These are phyloP conservation scores for Penicillium coprophilum DNA, from an alignment of 495 filamentous ascomycete genomes.

Conservation along the genomic window DNA sequence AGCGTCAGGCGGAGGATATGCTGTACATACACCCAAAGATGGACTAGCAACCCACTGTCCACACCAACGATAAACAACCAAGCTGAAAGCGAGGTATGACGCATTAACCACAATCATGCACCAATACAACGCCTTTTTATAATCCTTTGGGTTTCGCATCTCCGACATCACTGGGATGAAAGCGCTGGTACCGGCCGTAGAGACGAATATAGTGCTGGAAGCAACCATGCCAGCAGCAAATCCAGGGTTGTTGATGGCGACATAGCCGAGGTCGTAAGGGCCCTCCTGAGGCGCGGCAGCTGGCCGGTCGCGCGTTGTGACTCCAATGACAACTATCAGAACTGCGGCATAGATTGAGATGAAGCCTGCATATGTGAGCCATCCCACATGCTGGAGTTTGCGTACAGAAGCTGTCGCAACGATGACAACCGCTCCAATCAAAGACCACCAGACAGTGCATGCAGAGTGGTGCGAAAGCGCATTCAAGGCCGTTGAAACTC, in stretches of 20 bases:
- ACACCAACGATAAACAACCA: constrained; percentile 66
- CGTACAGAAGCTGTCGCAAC: constrained; percentile 42
- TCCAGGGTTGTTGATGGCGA: constrained; percentile 26
- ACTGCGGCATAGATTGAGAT: constrained; percentile 45
- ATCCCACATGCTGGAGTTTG: constrained; percentile 42
- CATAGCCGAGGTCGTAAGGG: constrained; percentile 47
- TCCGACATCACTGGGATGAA: constrained; percentile 74
- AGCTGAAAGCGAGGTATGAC: constrained; percentile 53
- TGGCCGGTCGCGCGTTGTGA: constrained; percentile 41
- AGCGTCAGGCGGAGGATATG: neutral
- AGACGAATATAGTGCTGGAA: constrained; percentile 39
- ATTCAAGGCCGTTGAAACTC: constrained; percentile 50
- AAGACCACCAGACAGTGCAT: constrained; percentile 47
- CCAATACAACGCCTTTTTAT: constrained; percentile 58
- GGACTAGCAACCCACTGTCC: constrained; percentile 66
- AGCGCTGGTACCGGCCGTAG: constrained; percentile 59
- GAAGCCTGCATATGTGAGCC: constrained; percentile 46
- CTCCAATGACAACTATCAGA: constrained; percentile 49
- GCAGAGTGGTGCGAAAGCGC: constrained; percentile 47
- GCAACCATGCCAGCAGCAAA: constrained; percentile 41
- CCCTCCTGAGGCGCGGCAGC: constrained; percentile 34
- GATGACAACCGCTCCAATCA: constrained; percentile 60
- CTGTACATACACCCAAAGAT: constrained; percentile 56
- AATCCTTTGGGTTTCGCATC: constrained; percentile 66
- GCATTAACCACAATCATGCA: constrained; percentile 60